Conservation (phyloP, 2,329 filamentous ascomycete genomes). For the Thielaviopsis musarum region DNA sequence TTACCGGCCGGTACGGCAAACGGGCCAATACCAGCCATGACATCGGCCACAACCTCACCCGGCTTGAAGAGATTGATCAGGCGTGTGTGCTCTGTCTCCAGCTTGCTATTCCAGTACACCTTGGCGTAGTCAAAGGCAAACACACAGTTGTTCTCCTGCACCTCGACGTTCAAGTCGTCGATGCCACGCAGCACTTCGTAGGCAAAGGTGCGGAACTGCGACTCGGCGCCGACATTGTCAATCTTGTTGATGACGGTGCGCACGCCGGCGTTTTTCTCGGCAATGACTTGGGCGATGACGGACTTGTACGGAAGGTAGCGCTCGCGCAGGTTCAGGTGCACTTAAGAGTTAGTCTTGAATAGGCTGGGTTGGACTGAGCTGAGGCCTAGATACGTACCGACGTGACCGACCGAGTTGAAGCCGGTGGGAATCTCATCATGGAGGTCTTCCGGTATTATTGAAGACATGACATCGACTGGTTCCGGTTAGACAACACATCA, state of each 20-base stretch:
- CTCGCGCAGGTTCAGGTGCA: conserved; percentile 78
- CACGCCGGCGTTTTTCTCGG: conserved; percentile 75
- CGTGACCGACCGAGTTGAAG: conserved; percentile 78
- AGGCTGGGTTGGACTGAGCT: neutral
- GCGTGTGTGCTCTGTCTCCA: conserved; percentile 76
- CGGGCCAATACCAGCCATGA: conserved; percentile 94
- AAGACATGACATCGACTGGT: conserved; percentile 62
- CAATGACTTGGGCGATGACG: conserved; percentile 66
- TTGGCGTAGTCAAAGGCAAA: conserved; percentile 90
- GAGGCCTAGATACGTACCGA: conserved; percentile 36
- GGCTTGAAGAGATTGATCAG: conserved; percentile 59
- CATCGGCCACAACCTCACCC: conserved; percentile 82
- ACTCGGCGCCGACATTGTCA: conserved; percentile 71
- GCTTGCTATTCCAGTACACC: conserved; percentile 93
- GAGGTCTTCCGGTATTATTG: conserved; percentile 64
- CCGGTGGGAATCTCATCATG: conserved; percentile 69
- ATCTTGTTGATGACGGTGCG: conserved; percentile 92
- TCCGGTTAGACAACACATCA: conserved; percentile 13
- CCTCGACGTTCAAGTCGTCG: conserved; percentile 67
- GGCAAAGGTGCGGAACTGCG: conserved; percentile 75
- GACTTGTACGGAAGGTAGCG: conserved; percentile 73
- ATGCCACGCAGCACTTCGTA: conserved; percentile 80
- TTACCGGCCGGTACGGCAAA: conserved; percentile 87
- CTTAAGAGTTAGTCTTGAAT: conserved; percentile 23
- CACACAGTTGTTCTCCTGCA: conserved; percentile 66